Evolutionary conservation across 768 basidiomycete species (phyloP), one percentile per base, ranked within the genome.

Genomic region (Clitopilus passeckerianus): DNA sequence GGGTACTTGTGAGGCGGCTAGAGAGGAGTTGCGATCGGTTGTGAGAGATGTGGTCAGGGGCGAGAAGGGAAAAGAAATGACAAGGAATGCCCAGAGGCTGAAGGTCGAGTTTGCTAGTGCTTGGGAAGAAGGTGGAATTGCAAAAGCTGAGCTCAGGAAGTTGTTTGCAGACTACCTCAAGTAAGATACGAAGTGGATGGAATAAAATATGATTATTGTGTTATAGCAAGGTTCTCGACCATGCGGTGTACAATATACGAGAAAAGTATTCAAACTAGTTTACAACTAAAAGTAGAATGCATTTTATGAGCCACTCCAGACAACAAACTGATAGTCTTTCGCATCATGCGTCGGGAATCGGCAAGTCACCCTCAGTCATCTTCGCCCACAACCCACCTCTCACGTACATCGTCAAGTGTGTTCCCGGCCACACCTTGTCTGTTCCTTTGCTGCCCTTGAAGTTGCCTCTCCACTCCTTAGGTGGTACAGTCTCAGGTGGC

Each of bases 361-460:
- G 23, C 23, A 33, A 52, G 6, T 44, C 34, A 5, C 60, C 65
- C 56, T 68, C 67, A 37, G 64, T 60, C 69, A 71, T 66, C 59
- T 60, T 64, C 34, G 69, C 67, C 70, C 70, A 71, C 37, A 69
- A 54, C 5, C 69, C 70, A 23, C 64, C 79, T 56, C 74, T 61
- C 23, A 75, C 70, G 66, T 75, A 79, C 67, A 77, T 67, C 5
- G 82, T 84, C 56, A 84, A 65, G 66, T 81, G 77, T 33, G 67
- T 59, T 16, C 66, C 64, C 0, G 76, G 63, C 57, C 71, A 65
- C 5, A 72, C 67, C 59, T 74, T 75, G 34, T 84, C 81, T 2
- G 67, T 64, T 1, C 72, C 71, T 63, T 82, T 77, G 37, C 67
- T 64, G 8, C 72, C 66, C 2, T 68, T 63, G 0, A 69, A 68